Base-by-base conservation (phyloP, 805 yeast genomes). In the Sungouiella blattae region DNA sequence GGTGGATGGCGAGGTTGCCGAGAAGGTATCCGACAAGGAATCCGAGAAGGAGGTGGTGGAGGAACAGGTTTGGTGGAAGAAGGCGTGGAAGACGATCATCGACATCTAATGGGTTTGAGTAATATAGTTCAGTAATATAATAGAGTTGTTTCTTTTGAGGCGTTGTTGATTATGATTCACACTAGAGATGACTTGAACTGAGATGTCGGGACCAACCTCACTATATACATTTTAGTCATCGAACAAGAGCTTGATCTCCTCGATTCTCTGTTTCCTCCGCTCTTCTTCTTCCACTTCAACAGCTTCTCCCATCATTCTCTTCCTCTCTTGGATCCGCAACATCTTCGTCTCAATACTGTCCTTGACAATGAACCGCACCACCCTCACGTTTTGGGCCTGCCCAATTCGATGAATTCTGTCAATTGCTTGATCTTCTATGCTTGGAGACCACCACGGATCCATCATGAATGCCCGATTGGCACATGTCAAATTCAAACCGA, bases 371-470 rank as follows among this genome's bases (percentile, higher is more conserved):
- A 89, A 89, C 39, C 97, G 62, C 2, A 77, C 67, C 20, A 89
- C 88, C 42, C 75, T 77, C 11, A 91, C 97, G 27, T 71, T 71
- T 17, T 69, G 74, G 8, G 65, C 64, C 54, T 89, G 98, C 0
- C 98, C 97, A 53, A 91, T 85, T 47, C 98, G 73, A 53, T 89
- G 96, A 12, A 91, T 74, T 49, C 98, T 60, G 60, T 88, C 96
- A 40, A 88, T 85, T 0, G 96, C 96, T 57, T 87, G 96, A 33
- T 85, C 87, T 50, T 87, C 96, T 35, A 83, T 78, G 32, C 95
- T 86, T 30, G 87, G 94, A 20, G 93, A 85, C 97, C 97, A 89
- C 93, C 96, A 89, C 0, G 97, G 96, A 52, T 89, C 97, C 87
- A 91, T 83, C 75, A 89, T 71, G 48, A 80, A 87, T 2, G 94